Percentiles rank a stretch among this genome's conserved stretches.
Conservation (phyloP, 1,284 basidiomycete genomes). For the Apiotrichum sp. region DNA sequence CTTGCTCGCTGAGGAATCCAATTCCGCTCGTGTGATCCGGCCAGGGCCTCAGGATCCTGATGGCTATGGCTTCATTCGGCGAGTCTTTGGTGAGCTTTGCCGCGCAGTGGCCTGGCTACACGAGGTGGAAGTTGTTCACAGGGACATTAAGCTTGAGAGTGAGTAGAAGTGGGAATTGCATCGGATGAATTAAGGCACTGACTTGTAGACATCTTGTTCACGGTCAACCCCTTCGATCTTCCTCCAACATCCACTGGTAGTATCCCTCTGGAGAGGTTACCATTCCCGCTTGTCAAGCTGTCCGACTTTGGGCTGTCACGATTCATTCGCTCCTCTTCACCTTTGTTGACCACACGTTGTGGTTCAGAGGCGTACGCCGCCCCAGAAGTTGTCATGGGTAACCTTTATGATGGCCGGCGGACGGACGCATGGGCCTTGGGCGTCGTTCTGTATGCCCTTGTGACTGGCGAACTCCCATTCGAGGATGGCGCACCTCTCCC, state of each 20-base stretch:
- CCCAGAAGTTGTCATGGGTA: constrained; percentile 76
- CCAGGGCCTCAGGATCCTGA: constrained; percentile 17
- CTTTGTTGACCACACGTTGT: constrained; percentile 75
- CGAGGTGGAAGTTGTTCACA: constrained; percentile 74
- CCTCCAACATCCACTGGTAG: constrained; percentile 33
- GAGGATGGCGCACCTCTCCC: constrained; percentile 24
- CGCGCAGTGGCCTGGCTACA: constrained; percentile 87
- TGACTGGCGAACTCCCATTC: constrained; percentile 55
- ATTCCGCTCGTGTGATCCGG: constrained; percentile 48
- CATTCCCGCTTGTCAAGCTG: constrained; percentile 68
- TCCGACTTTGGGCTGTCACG: constrained; percentile 87
- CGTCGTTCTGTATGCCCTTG: constrained; percentile 71
- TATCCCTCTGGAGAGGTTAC: constrained; percentile 47
- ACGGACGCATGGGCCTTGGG: constrained; percentile 89
- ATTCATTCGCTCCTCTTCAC: constrained; percentile 66
- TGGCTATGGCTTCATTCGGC: constrained; percentile 53
- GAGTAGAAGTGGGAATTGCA: constrained; percentile 38
- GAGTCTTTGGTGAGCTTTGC: constrained; percentile 74
- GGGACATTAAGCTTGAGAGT: constrained; percentile 94
- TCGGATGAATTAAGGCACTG: background rate
- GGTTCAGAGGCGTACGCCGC: constrained; percentile 88
- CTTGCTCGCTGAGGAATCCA: constrained; percentile 61
- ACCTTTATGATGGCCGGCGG: constrained; percentile 72
- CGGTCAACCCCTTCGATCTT: constrained; percentile 47
- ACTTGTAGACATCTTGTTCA: constrained; percentile 57